A percentile compares a stretch with the other conserved stretches of the same genome.
phyloP scores from a whole-genome alignment of 179 eudicot species.

The Patellifolia procumbens region DNA sequence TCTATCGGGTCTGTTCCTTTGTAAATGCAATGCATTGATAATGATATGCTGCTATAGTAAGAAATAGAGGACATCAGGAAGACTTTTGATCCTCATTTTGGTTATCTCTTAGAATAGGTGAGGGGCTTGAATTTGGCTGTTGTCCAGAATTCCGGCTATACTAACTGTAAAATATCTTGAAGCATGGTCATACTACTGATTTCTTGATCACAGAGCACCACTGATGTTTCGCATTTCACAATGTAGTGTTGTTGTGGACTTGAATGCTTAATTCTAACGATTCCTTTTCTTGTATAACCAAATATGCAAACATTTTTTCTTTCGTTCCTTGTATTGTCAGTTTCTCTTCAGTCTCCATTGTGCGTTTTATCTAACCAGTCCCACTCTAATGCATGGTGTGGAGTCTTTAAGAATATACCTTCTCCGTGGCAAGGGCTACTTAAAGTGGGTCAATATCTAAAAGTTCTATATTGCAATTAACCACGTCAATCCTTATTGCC shows the following conservation, averaged over 20 bases:
- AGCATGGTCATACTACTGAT: not conserved
- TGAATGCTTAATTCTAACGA: not conserved
- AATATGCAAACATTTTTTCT: not conserved
- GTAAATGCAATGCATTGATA: not conserved
- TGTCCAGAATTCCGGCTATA: not conserved
- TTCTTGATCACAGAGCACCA: not conserved
- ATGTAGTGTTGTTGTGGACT: not conserved
- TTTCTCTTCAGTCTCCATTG: not conserved
- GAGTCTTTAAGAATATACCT: not conserved
- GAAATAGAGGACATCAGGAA: conserved; percentile 4
- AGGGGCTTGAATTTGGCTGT: not conserved
- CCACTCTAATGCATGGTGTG: not conserved
- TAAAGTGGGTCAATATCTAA: not conserved
- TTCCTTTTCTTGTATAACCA: not conserved
- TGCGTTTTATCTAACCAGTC: not conserved
- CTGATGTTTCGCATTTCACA: not conserved
- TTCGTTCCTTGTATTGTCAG: too few species aligned
- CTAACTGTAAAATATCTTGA: not conserved
- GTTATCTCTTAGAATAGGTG: not conserved
- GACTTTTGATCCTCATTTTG: not conserved
- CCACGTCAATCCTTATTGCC: not conserved
- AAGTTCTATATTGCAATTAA: not conserved
- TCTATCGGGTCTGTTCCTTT: too few species aligned
- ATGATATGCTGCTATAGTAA: not conserved
- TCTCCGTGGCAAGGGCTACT: not conserved